A percentile compares a stretch with the other conserved stretches of the same genome.
These are phyloP conservation scores for Aspergillus bertholletiae DNA, from an alignment of 495 filamentous ascomycete genomes.

Conservation along the genomic window DNA sequence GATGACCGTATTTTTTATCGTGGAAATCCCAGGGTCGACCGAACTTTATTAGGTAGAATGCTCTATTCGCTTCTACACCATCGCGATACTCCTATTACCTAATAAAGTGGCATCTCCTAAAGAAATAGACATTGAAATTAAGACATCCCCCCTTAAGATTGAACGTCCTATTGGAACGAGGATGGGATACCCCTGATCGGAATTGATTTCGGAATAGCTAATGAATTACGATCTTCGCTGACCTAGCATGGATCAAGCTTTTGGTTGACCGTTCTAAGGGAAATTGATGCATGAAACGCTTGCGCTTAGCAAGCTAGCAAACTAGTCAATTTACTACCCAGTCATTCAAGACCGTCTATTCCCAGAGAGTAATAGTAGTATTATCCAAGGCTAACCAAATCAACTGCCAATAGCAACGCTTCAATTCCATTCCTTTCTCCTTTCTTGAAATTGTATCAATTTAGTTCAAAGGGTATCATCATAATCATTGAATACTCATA, in stretches of 20 bases:
- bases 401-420: background rate
- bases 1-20: too few species aligned
- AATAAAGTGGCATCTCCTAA: background rate
- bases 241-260: background rate
- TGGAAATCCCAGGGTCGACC: background rate
- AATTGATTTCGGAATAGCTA: too few species aligned
- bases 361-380: background rate
- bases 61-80: background rate
- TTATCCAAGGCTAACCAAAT: background rate
- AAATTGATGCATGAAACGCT: background rate
- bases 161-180: too few species aligned
- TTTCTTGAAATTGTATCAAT: background rate
- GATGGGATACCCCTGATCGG: too few species aligned
- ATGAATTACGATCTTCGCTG: too few species aligned
- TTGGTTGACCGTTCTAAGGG: background rate
- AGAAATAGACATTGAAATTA: too few species aligned
- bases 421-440: background rate
- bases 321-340: background rate
- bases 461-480: slow-evolving; percentile 6
- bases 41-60: background rate
- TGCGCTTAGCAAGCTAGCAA: background rate
- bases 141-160: too few species aligned
- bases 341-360: background rate
- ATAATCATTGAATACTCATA: background rate
- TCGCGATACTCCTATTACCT: background rate